A percentile compares a stretch with the other conserved stretches of the same genome.
Conservation (phyloP, 2,329 filamentous ascomycete species). For the Leptographium galeiforme region DNA sequence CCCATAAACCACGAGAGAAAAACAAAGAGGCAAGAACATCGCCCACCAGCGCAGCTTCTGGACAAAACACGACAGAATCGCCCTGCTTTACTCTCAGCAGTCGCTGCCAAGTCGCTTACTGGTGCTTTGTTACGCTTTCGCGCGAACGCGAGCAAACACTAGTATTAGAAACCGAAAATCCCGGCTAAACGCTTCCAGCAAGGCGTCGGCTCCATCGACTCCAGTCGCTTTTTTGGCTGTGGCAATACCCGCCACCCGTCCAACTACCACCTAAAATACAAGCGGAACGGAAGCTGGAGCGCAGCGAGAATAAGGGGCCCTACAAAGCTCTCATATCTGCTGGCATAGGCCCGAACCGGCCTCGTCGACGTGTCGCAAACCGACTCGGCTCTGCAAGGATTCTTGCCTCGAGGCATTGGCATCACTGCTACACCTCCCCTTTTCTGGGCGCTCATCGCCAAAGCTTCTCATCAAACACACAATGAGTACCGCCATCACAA, state of each 20-base stretch:
- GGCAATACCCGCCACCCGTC: constrained; percentile 7
- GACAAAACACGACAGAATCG: background rate
- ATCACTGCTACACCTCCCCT: background rate
- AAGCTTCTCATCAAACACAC: background rate
- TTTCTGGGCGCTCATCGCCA: background rate
- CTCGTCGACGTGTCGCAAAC: background rate
- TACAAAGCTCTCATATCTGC: background rate
- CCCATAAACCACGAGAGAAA: no score
- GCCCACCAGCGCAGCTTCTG: no score
- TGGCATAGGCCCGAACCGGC: background rate
- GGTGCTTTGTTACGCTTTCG: background rate
- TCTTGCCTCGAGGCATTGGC: background rate
- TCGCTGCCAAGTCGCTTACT: background rate
- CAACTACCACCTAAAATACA: background rate
- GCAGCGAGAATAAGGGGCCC: background rate
- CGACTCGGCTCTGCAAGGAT: background rate
- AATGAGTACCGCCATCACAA: constrained; percentile 56
- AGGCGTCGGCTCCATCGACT: background rate
- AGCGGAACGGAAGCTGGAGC: background rate
- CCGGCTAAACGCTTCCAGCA: background rate
- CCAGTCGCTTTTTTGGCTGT: background rate
- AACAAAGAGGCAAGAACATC: no score
- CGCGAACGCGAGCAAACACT: constrained; percentile 1
- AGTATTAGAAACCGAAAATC: background rate
- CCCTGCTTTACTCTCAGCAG: background rate